Evolutionary conservation across 192 early-diverging fungal species (phyloP).

Genomic region (Mortierella alpina): DNA sequence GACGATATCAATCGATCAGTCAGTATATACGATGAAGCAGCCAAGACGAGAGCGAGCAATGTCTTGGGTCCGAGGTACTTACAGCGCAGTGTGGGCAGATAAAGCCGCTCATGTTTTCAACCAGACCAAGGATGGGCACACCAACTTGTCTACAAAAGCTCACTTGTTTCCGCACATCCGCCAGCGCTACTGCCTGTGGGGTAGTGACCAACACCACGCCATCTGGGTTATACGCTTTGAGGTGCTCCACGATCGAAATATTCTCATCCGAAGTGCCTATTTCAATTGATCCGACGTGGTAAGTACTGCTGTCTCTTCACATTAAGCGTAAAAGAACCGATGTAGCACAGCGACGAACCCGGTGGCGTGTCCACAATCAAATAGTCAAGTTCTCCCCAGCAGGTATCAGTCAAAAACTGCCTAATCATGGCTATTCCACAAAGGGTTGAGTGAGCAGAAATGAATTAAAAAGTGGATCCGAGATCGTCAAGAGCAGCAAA

Average conservation of each 20-base stretch:
- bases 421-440: conserved; percentile 88
- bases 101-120: conserved; percentile 98
- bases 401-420: conserved; percentile 95
- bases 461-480: not conserved
- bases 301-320: not conserved
- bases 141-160: conserved; percentile 92
- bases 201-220: conserved; percentile 97
- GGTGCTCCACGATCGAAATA: conserved; percentile 89
- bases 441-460: not conserved
- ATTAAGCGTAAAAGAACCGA: not conserved
- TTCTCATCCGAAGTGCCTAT: conserved; percentile 97
- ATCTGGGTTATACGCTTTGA: conserved; percentile 83
- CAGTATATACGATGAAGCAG: not conserved
- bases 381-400: conserved; percentile 97
- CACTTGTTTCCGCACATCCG: conserved; percentile 95
- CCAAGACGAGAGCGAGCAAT: conserved; percentile 17
- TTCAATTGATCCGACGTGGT: not conserved
- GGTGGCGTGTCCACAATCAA: conserved; percentile 97
- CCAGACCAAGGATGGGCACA: conserved; percentile 86
- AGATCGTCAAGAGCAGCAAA: not conserved
- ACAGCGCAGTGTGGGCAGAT: conserved; percentile 87
- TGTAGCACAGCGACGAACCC: conserved; percentile 25
- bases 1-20: not conserved
- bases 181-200: conserved; percentile 83
- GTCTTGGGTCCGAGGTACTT: conserved; percentile 24